Percentiles rank a stretch among this genome's conserved stretches.
Conservation (phyloP, 2,329 filamentous ascomycete species). For the Aspergillus niger region DNA sequence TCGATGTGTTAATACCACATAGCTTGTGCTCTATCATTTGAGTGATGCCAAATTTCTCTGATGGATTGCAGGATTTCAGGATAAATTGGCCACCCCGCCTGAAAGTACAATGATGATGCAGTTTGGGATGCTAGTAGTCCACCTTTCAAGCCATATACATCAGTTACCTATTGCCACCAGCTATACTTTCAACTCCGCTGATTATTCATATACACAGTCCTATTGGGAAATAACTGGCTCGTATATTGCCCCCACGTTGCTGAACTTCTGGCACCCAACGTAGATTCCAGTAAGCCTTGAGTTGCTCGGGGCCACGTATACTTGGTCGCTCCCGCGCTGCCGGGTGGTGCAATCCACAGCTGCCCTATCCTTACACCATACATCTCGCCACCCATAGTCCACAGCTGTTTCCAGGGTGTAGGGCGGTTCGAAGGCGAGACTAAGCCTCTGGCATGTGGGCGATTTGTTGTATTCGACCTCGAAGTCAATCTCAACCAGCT, state of each 20-base stretch:
- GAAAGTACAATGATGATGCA: too few relatives aligned
- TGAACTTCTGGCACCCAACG: conserved; percentile 9
- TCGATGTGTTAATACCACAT: too few relatives aligned
- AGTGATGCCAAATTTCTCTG: too few relatives aligned
- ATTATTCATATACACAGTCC: too few relatives aligned
- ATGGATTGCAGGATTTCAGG: too few relatives aligned
- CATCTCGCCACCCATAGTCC: conserved; percentile 6
- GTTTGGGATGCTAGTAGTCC: too few relatives aligned
- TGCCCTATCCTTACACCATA: conserved; percentile 8
- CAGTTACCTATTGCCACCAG: too few relatives aligned
- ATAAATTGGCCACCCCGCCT: too few relatives aligned
- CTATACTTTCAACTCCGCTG: too few relatives aligned
- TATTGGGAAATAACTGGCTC: neutral
- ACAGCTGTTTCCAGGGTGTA: neutral
- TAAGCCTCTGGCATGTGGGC: neutral
- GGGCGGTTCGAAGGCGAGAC: neutral
- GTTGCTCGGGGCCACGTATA: conserved; percentile 1
- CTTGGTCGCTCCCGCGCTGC: neutral
- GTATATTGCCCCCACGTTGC: conserved; percentile 9
- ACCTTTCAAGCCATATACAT: too few relatives aligned
- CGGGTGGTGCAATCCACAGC: neutral
- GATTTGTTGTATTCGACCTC: conserved; percentile 4
- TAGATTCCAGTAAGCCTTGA: conserved; percentile 10
- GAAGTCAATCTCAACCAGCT: conserved; percentile 8
- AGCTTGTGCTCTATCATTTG: too few relatives aligned